Conservation (phyloP, 768 basidiomycete genomes). For the Suillus weaverae region DNA sequence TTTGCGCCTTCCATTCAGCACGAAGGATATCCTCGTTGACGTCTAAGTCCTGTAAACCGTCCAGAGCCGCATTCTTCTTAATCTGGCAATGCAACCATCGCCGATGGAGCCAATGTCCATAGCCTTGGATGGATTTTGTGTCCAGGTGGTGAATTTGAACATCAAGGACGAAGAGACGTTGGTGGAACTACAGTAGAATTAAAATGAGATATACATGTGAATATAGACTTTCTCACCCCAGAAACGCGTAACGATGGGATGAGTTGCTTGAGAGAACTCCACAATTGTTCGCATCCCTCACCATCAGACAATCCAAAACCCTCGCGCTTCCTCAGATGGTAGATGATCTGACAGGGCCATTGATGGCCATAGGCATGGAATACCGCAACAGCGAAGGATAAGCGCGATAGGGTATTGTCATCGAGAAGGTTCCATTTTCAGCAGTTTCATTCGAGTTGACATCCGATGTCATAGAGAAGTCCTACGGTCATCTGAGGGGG, state of each 20-base stretch:
- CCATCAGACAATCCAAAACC: slow-evolving; percentile 37
- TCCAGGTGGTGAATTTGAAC: slow-evolving; percentile 9
- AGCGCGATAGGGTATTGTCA: not conserved
- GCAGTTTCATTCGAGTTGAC: slow-evolving; percentile 22
- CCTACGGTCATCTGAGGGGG: slow-evolving; percentile 16
- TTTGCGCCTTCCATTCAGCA: slow-evolving; percentile 8
- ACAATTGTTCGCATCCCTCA: slow-evolving; percentile 39
- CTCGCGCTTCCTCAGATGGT: slow-evolving; percentile 30
- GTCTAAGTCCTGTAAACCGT: not conserved
- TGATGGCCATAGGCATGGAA: slow-evolving; percentile 39
- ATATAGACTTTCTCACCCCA: slow-evolving; percentile 16
- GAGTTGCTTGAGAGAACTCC: slow-evolving; percentile 24
- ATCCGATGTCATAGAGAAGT: slow-evolving; percentile 26
- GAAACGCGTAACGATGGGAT: slow-evolving; percentile 18
- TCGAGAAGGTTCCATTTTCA: not conserved
- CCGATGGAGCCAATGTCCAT: slow-evolving; percentile 10
- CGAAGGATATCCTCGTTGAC: not conserved
- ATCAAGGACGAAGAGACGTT: slow-evolving; percentile 13
- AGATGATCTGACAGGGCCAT: slow-evolving; percentile 36
- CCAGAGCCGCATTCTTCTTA: not conserved
- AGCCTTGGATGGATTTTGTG: not conserved
- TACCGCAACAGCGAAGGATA: slow-evolving; percentile 29
- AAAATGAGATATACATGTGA: not conserved
- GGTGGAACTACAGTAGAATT: slow-evolving; percentile 9
- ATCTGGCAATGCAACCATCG: not conserved